Evolutionary conservation across 1,284 basidiomycete genomes (phyloP), one percentile per base, ranked within the genome.

Genomic region (Pseudozyma flocculosa): DNA sequence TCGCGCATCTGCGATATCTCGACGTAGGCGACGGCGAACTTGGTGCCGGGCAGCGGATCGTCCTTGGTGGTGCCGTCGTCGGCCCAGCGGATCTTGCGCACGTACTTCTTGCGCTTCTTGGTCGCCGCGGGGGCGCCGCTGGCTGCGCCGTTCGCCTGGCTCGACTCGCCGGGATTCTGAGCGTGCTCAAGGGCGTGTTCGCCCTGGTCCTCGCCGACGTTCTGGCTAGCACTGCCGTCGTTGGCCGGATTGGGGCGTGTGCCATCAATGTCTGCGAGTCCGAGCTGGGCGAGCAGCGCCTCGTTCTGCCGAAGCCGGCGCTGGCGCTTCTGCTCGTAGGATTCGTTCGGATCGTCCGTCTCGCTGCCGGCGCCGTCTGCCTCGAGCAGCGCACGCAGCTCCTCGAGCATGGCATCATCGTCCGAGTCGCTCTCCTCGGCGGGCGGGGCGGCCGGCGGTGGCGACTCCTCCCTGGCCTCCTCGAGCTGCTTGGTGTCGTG

Each of bases 21-120:
- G 40, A 61, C 30, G 38, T 54, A 65, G 32, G 58, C 62, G 7
- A 61, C 36, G 8, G 43, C 50, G 30, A 60, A 57, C 4, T 32
- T n/a, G n/a, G 61, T 48, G 36, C 62, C 62, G 1, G 26, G 37
- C 1, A 42, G 43, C 8, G 62, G 62, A 3, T 46, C 48, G 1
- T 44, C 47, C 29, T 48, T 65, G 30, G 62, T 65, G 26, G 62
- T 65, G 34, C 62, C 58, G 36, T 65, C 57, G 4, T 61, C 58
- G 2, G 57, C 62, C 36, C 61, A 57, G 32, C 40, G 55, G 49
- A 61, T 44, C 22, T 49, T 60, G 32, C 58, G 62, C 8, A 54
- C 48, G 21, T 60, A 48, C 32, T 57, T 65, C 15, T 55, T 58
- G 43, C 26, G 26, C 26, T 45, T 54, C 15, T 52, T 55, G 10